Percentiles rank a stretch among this genome's conserved stretches.
Conservation (phyloP, 257 asterid species). For the Penstemon davidsonii region DNA sequence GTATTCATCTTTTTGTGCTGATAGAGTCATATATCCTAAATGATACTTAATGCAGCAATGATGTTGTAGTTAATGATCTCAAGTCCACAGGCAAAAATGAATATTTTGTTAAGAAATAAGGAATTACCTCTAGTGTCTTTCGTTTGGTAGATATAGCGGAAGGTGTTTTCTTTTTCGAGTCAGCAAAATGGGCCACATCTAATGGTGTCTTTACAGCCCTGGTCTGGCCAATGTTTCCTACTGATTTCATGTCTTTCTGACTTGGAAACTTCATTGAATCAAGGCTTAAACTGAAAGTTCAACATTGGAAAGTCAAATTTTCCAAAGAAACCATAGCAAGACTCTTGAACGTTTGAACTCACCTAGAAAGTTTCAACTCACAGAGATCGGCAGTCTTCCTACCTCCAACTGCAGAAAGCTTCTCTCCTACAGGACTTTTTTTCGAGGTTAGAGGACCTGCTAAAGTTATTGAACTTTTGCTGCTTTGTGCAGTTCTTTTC, state of each 20-base stretch:
- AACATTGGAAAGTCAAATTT: conserved; percentile 25
- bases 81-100: conserved; percentile 20
- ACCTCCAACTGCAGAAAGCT: conserved; percentile 40
- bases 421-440: conserved; percentile 30
- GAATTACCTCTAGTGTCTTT: conserved; percentile 59
- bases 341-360: conserved; percentile 24
- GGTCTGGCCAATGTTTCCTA: conserved; percentile 37
- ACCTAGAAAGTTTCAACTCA: conserved; percentile 54
- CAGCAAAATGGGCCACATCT: conserved; percentile 28
- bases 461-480: conserved; percentile 34
- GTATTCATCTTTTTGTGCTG: conserved; percentile 7
- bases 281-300: conserved; percentile 44
- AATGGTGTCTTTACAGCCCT: conserved; percentile 32
- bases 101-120: conserved; percentile 18
- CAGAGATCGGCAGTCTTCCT: conserved; percentile 38
- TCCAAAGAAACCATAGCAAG: conserved; percentile 23
- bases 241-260: conserved; percentile 40
- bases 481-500: conserved; percentile 37
- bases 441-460: conserved; percentile 36
- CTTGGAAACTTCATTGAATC: conserved; percentile 39
- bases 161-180: conserved; percentile 39
- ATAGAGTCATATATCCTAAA: conserved; percentile 9
- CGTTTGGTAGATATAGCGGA: conserved; percentile 54
- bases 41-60: conserved; percentile 16
- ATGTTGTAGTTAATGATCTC: conserved; percentile 5